phyloP scores from a whole-genome alignment of 1,139 yeast genomes.

The Nakaseomyces uthaithaninus region DNA sequence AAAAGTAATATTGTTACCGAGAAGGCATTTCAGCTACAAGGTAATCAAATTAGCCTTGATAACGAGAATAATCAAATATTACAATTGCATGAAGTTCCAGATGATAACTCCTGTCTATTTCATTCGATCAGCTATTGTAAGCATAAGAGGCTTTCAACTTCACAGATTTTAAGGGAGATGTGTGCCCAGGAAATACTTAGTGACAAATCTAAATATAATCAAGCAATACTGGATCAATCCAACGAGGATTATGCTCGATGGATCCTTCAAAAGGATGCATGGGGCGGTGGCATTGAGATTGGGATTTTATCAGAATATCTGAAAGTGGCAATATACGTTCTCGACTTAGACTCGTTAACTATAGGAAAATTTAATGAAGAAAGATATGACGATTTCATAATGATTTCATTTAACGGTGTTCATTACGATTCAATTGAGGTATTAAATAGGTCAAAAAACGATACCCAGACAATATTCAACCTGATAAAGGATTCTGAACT shows the following conservation, averaged over 20 bases:
- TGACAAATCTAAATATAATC: conserved; percentile 44
- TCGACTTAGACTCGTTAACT: conserved; percentile 61
- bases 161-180: conserved; percentile 20
- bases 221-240: conserved; percentile 51
- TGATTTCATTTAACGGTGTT: conserved; percentile 60
- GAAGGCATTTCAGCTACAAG: conserved; percentile 10
- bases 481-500: conserved; percentile 26
- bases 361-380: conserved; percentile 50
- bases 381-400: conserved; percentile 37
- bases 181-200: conserved; percentile 33
- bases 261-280: conserved; percentile 54
- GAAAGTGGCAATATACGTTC: conserved; percentile 47
- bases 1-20: conserved; percentile 1
- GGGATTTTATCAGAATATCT: conserved; percentile 54
- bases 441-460: conserved; percentile 23
- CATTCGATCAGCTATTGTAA: conserved; percentile 56
- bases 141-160: conserved; percentile 31
- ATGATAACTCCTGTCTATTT: conserved; percentile 75
- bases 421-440: conserved; percentile 63
- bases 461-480: conserved; percentile 34
- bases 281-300: conserved; percentile 87
- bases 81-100: conserved; percentile 55
- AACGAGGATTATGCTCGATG: conserved; percentile 48
- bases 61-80: conserved; percentile 12
- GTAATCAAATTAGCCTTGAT: conserved; percentile 12